phyloP scores from a whole-genome alignment of 306 rosid species.

The Amphicarpaea edgeworthii region DNA sequence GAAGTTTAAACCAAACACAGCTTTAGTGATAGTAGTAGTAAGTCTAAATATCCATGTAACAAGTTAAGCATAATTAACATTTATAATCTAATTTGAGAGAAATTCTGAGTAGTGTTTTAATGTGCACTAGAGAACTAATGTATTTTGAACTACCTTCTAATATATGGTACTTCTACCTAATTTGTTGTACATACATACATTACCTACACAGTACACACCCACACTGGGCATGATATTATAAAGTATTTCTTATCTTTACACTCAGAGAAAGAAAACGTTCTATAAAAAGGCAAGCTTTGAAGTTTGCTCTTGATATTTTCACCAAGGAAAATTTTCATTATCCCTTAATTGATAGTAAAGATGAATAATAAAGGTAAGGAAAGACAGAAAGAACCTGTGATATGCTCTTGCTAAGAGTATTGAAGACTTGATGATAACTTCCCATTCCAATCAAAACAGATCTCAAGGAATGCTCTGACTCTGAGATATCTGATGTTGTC shows the following conservation, averaged over 20 bases:
- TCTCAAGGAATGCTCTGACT: neutral
- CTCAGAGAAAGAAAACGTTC: neutral
- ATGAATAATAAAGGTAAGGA: neutral
- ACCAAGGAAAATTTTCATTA: neutral
- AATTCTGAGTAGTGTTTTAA: neutral
- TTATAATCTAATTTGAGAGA: neutral
- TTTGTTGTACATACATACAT: neutral
- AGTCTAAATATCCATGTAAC: neutral
- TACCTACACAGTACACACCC: neutral
- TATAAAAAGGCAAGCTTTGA: neutral
- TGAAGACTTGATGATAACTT: neutral
- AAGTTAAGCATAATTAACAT: neutral
- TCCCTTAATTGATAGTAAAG: neutral
- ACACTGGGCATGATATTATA: neutral
- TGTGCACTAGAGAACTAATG: neutral
- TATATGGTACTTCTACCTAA: neutral
- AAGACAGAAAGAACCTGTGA: neutral
- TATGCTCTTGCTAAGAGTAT: neutral
- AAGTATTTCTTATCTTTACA: neutral
- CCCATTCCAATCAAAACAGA: slow-evolving; percentile 5
- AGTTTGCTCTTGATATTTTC: neutral
- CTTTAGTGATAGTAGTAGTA: neutral
- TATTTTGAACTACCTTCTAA: neutral
- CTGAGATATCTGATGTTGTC: neutral
- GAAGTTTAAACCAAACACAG: no score